phyloP scores from a whole-genome alignment of 148 eudicot species.

The Mesembryanthemum crystallinum region DNA sequence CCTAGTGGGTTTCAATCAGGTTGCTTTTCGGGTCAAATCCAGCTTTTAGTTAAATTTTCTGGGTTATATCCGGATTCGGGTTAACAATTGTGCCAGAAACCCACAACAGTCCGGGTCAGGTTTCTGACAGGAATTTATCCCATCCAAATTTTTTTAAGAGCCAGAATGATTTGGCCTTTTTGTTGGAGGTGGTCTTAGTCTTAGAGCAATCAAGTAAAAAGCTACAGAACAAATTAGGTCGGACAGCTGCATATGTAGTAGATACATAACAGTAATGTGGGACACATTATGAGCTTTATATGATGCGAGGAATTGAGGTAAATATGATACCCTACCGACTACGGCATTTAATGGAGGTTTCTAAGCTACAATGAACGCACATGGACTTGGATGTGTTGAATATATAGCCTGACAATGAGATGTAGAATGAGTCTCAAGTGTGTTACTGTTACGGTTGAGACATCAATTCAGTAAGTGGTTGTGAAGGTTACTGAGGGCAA shows the following conservation, averaged over 20 bases:
- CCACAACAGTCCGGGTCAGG: too few relatives aligned
- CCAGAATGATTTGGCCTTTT: background rate
- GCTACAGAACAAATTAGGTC: slow-evolving; percentile 5
- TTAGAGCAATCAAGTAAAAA: background rate
- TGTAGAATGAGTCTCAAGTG: background rate
- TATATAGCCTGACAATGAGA: slow-evolving; percentile 9
- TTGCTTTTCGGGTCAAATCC: too few relatives aligned
- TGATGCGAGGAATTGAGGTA: background rate
- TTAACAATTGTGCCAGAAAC: too few relatives aligned
- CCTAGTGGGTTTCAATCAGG: too few relatives aligned
- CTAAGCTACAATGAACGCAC: slow-evolving; percentile 8
- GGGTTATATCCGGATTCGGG: too few relatives aligned
- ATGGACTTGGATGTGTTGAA: slow-evolving; percentile 6
- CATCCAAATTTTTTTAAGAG: background rate
- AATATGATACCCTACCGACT: background rate
- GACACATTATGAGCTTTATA: background rate
- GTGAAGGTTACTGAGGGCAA: too few relatives aligned
- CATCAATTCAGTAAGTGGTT: background rate
- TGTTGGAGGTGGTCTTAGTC: background rate
- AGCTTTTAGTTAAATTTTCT: too few relatives aligned
- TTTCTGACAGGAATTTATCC: too few relatives aligned
- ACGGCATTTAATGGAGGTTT: slow-evolving; percentile 2
- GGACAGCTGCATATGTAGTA: slow-evolving; percentile 9
- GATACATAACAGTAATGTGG: slow-evolving; percentile 3
- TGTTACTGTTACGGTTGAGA: background rate